Percentiles rank a stretch among this genome's conserved stretches.
These are phyloP conservation scores for Colletotrichum ledebouriae DNA, from an alignment of 2,329 filamentous ascomycete genomes.

Conservation along the genomic window DNA sequence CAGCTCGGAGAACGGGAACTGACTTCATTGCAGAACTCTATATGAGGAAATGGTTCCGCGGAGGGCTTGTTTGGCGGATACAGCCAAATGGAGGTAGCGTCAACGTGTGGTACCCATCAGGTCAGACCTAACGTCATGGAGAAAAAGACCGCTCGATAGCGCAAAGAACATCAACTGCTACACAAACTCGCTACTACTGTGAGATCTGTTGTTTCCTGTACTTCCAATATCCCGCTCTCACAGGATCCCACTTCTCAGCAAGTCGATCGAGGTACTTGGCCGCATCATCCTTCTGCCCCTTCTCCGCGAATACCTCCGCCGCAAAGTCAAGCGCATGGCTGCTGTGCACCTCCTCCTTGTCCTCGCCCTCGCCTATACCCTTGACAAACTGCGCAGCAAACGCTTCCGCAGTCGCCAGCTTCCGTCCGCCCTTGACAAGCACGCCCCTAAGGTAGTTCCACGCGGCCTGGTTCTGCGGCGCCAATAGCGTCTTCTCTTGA, in stretches of 20 bases:
- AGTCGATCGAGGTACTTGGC: constrained; percentile 79
- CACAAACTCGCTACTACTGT: constrained; percentile 7
- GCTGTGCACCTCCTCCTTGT: constrained; percentile 67
- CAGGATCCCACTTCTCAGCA: constrained; percentile 89
- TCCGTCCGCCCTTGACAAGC: constrained; percentile 73
- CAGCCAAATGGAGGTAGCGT: no score
- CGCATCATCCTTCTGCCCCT: constrained; percentile 72
- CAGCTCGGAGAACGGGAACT: neutral
- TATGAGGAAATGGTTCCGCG: no score
- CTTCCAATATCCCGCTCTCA: constrained; percentile 93
- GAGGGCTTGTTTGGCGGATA: no score
- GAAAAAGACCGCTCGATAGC: neutral
- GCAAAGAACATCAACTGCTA: neutral
- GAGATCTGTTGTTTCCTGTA: constrained; percentile 57
- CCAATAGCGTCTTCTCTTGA: constrained; percentile 78
- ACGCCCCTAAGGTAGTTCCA: constrained; percentile 94
- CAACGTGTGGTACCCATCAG: no score
- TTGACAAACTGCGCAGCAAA: constrained; percentile 67
- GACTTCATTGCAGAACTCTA: neutral
- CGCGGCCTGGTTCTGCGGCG: constrained; percentile 92
- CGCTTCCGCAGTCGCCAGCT: constrained; percentile 58
- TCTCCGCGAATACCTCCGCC: constrained; percentile 75
- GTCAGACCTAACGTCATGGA: neutral
- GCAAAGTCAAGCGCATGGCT: constrained; percentile 79
- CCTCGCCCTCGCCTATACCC: constrained; percentile 57